These are phyloP conservation scores for Herpotrichia juniperi DNA, from an alignment of 2,329 filamentous ascomycete genomes.

Conservation along the genomic window DNA sequence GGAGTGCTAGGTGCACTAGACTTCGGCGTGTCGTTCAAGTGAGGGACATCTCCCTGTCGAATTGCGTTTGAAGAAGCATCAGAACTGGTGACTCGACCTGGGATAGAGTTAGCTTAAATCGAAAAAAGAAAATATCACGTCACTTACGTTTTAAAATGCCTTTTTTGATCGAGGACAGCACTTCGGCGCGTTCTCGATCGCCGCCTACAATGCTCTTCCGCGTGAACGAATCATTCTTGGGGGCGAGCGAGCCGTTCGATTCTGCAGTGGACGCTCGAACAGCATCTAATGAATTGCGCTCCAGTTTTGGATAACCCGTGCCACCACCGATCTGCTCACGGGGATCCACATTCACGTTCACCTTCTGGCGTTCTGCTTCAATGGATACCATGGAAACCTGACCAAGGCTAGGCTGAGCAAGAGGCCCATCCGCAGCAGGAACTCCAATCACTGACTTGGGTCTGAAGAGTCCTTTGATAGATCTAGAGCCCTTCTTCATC, in stretches of 20 bases:
- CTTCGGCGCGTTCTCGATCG: constrained; percentile 87
- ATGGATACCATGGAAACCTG: constrained; percentile 94
- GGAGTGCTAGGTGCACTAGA: constrained; percentile 90
- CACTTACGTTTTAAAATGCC: constrained; percentile 89
- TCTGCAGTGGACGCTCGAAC: constrained; percentile 56
- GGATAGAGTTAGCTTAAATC: constrained; percentile 12
- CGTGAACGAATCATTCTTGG: constrained; percentile 55
- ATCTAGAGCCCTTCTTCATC: constrained; percentile 93
- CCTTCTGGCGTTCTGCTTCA: constrained; percentile 85
- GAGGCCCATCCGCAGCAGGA: constrained; percentile 70
- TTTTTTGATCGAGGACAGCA: constrained; percentile 90
- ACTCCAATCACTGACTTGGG: constrained; percentile 90
- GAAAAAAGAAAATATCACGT: not conserved
- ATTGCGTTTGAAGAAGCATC: constrained; percentile 73
- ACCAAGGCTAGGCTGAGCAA: constrained; percentile 73
- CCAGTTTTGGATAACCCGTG: constrained; percentile 83
- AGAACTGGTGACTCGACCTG: constrained; percentile 60
- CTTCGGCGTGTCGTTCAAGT: constrained; percentile 76
- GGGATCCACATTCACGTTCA: constrained; percentile 76
- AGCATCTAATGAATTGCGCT: constrained; percentile 80
- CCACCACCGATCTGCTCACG: constrained; percentile 71
- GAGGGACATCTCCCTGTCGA: constrained; percentile 65
- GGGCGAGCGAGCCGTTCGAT: constrained; percentile 39
- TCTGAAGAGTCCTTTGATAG: constrained; percentile 90
- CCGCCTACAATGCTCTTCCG: constrained; percentile 91